Evolutionary conservation across 768 basidiomycete species (phyloP).

Genomic region (Tulasnella calospora): DNA sequence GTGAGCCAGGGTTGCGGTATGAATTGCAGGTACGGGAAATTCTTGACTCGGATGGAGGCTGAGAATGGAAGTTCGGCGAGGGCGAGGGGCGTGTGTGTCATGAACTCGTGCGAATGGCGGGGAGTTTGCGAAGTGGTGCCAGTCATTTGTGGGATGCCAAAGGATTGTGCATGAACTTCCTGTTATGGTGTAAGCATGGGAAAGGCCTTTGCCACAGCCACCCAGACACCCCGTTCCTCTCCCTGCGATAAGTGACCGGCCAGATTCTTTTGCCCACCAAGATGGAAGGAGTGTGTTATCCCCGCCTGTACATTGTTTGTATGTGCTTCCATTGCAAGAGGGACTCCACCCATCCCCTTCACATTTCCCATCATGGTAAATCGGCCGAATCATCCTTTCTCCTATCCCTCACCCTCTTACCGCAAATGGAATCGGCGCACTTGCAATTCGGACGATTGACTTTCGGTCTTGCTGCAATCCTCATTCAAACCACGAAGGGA

Average conservation of each 20-base stretch:
- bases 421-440: neutral
- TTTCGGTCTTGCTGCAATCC: neutral
- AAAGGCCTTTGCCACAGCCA: neutral
- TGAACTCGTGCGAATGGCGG: neutral
- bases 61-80: neutral
- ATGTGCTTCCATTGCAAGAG: neutral
- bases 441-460: constrained; percentile 9
- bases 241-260: neutral
- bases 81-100: neutral
- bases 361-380: neutral
- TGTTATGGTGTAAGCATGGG: neutral
- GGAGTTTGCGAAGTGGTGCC: neutral
- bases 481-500: constrained; percentile 2
- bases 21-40: neutral
- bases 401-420: neutral
- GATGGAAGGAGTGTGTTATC: too few species aligned
- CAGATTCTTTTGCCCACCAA: neutral
- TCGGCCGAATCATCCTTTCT: neutral
- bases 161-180: neutral
- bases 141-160: neutral
- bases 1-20: neutral
- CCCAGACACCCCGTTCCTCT: neutral
- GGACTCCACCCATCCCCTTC: neutral
- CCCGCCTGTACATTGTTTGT: too few species aligned
- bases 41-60: neutral